Evolutionary conservation across 2,329 filamentous ascomycete genomes (phyloP), one percentile per base, ranked within the genome.

Genomic region (Rutstroemia sp.): DNA sequence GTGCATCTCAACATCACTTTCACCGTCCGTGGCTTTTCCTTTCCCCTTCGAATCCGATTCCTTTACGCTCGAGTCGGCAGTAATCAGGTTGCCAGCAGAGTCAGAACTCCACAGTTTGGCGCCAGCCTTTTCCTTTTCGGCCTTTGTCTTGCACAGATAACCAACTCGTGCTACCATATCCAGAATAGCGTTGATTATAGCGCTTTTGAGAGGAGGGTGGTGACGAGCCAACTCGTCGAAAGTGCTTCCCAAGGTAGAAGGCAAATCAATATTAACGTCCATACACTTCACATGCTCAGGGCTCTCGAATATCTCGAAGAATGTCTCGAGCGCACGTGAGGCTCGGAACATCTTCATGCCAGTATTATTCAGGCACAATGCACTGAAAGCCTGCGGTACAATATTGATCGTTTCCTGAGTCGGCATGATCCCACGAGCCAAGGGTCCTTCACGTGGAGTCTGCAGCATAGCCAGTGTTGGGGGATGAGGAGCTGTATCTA

Each of bases 201-300:
- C 80, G 9, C 81, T 80, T 63, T 92, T 89, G 46, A 99, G 75
- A 21, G 83, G 79, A 0, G 95, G 94, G 66, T 99, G 94, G 68
- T 99, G 94, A 42, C 94, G 85, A 52, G 92, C 88, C 58, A 99
- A 79, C 71, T 99, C 94, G 70, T 99, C 94, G 67, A 99, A 96
- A 42, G 86, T 88, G 25, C 81, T 82, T 10, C 94, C 94, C 50
- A 99, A 80, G 41, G 83, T 82, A 30, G 80, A 81, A 9, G 92
- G 81, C 57, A 95, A 77, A 38, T 86, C 83, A 5, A 80, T 76
- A 62, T 96, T 92, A 39, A 78, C 76, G 60, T 89, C 84, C 78
- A 99, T 84, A 61, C 86, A 87, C 64, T 88, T 89, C 57, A 99
- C 84, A 71, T 99, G 95, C 16, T 84, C 80, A 2, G 91, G 85